Base-by-base conservation (phyloP, 108 stramenopile genomes). In the Cyclotella atomus region DNA sequence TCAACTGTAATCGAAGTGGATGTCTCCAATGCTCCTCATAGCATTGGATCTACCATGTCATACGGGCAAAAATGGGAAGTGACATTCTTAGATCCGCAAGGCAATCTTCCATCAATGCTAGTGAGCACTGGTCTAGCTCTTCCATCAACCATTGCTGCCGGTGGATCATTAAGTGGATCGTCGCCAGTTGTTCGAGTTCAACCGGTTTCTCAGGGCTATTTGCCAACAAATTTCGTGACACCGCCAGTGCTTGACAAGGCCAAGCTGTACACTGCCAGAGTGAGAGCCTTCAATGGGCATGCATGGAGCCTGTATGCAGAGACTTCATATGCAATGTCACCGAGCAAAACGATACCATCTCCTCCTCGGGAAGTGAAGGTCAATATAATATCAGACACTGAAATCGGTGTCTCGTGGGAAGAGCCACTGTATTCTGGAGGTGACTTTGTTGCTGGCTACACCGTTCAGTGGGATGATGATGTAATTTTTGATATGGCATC, bases 201-300 rank as follows among this genome's bases (percentile, higher is more conserved):
- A 47, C 67, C 68, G 19, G 44, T 79, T 47, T 54, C 35, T 5
- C 35, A 78, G 20, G 82, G 82, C 41, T 34, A 35, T 4, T 27
- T 83, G 9, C 77, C 73, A 24, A 73, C 65, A 17, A 70, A n/a
- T 17, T 83, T 79, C 46, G 68, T 75, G 23, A 83, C 77, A 25
- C 77, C 83, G 20, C 49, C 73, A 12, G 25, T 67, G 5, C 74
- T 90, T 10, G 59, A 25, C n/a, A 59, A 88, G 9, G 85, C 87
- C 3, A 64, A 70, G 34, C 3, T 50, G 5, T 87, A 91, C 62
- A 74, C 64, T 28, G 76, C 88, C 0, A 63, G 75, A 52, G 84
- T 93, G 14, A 28, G 59, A 15, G 86, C 91, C 6, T 84, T 85
- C 73, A 91, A 91, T 61, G 72, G 65, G 10, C 23, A 57, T 59